Evolutionary conservation across 2,329 filamentous ascomycete species (phyloP), one percentile per base, ranked within the genome.

Genomic region (Shiraia sp.): DNA sequence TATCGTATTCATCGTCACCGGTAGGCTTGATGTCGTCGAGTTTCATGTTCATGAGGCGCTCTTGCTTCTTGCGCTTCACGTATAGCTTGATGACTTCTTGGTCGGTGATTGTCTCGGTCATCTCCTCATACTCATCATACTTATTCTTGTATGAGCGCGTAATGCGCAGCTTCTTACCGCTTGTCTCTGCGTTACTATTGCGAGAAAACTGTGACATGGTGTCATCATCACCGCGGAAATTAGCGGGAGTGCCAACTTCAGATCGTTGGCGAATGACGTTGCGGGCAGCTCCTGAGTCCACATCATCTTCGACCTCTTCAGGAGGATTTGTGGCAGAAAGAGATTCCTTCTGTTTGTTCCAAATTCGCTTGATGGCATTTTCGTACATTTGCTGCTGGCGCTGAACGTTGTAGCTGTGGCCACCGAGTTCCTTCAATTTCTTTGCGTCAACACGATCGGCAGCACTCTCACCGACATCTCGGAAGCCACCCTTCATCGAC

Each of bases 401-500:
- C 63, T 92, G 93, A 47, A 99, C 93, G 52, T 99, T 99, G 75
- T 99, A 99, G 56, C 89, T 91, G 71, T 99, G 93, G 0, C 93
- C 93, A 40, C 90, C 90, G 51, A 79, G 75, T 42, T 85, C 81
- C 51, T 83, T 83, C 43, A 78, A 71, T 49, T 76, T 74, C 59
- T 93, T 92, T 12, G 88, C 88, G 63, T 91, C 88, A 51, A 93
- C 83, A 66, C 91, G 89, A 48, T 91, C 87, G 60, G 90, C 87
- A 47, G 91, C 88, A 61, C 89, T 91, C 67, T 96, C 90, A 14
- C 90, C 90, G 17, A 95, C 81, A 14, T 90, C 87, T 63, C 91
- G 89, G 69, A 96, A 99, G 0, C 93, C 93, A 48, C 93, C 93
- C 71, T 99, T 99, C 93, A 99, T 99, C 1, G 90, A 95, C 0